Conservation (phyloP, 805 yeast genomes). For the Zygotorulaspora sp. region DNA sequence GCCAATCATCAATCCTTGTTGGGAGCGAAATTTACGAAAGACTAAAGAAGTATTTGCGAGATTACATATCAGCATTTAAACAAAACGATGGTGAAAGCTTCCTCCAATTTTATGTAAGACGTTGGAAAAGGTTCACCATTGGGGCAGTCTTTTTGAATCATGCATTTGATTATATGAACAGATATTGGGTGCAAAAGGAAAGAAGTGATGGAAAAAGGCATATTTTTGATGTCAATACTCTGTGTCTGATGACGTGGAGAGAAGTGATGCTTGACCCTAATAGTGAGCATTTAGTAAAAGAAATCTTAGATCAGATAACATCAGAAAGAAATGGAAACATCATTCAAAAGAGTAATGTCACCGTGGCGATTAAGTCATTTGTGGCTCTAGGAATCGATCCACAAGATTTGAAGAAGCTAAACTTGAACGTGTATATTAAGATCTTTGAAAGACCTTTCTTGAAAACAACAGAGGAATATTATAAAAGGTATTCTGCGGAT, state of each 20-base stretch:
- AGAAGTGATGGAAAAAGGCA: slow-evolving; percentile 88
- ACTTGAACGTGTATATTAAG: slow-evolving; percentile 73
- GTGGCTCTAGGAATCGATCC: slow-evolving; percentile 87
- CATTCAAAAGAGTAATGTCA: slow-evolving; percentile 60
- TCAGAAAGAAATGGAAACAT: slow-evolving; percentile 74
- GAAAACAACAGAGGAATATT: slow-evolving; percentile 52
- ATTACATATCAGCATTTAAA: slow-evolving; percentile 50
- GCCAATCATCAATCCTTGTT: slow-evolving; percentile 49
- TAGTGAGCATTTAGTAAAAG: slow-evolving; percentile 54
- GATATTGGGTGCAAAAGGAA: slow-evolving; percentile 97
- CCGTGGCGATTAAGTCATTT: slow-evolving; percentile 77
- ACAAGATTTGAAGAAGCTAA: slow-evolving; percentile 81
- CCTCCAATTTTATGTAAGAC: slow-evolving; percentile 74
- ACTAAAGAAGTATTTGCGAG: slow-evolving; percentile 59
- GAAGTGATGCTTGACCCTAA: slow-evolving; percentile 70
- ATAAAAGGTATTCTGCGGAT: slow-evolving; percentile 55
- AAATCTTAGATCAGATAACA: slow-evolving; percentile 71
- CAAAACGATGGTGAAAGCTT: slow-evolving; percentile 60
- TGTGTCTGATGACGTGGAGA: slow-evolving; percentile 86
- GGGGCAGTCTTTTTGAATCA: slow-evolving; percentile 92
- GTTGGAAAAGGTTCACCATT: slow-evolving; percentile 84
- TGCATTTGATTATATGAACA: slow-evolving; percentile 90
- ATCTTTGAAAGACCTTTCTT: slow-evolving; percentile 76
- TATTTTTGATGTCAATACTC: slow-evolving; percentile 84
- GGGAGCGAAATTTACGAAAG: slow-evolving; percentile 86